Evolutionary conservation across 352 stramenopile genomes (phyloP).

Genomic region (Phytophthora ramorum): DNA sequence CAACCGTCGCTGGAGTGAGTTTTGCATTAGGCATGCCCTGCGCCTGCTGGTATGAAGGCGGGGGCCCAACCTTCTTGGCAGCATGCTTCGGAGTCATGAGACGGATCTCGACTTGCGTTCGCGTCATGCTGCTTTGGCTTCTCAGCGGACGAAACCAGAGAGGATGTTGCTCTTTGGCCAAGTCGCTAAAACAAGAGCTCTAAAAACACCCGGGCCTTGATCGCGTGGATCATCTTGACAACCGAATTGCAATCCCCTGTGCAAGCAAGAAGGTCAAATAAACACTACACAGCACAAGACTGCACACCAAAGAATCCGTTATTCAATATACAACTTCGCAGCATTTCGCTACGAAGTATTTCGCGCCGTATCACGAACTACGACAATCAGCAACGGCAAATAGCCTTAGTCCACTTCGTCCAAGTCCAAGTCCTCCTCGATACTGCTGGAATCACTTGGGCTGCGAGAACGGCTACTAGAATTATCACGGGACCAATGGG

Average conservation of each 20-base stretch:
- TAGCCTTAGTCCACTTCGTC: conserved; percentile 65
- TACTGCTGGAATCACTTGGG: conserved; percentile 45
- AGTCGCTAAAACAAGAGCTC: conserved; percentile 21
- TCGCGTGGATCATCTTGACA: background rate
- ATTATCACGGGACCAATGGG: conserved; percentile 19
- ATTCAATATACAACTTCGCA: conserved; percentile 39
- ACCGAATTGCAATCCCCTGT: background rate
- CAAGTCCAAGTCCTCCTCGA: conserved; percentile 74
- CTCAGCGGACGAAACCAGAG: background rate
- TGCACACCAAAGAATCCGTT: conserved; percentile 15
- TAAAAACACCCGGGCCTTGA: conserved; percentile 19
- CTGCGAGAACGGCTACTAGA: conserved; percentile 13
- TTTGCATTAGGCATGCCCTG: conserved; percentile 21
- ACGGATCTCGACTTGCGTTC: conserved; percentile 41
- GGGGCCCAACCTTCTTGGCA: background rate
- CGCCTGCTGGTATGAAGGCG: conserved; percentile 54
- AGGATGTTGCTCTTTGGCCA: background rate
- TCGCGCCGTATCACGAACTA: conserved; percentile 11
- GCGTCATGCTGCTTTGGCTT: conserved; percentile 15
- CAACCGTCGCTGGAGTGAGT: background rate
- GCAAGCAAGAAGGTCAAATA: conserved; percentile 7
- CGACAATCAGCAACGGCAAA: conserved; percentile 7
- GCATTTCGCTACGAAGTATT: conserved; percentile 13
- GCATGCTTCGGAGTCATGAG: conserved; percentile 29
- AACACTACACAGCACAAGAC: conserved; percentile 1